Evolutionary conservation across 2,329 filamentous ascomycete species (phyloP), one percentile per base, ranked within the genome.

Genomic region (Monosporascus sp.): DNA sequence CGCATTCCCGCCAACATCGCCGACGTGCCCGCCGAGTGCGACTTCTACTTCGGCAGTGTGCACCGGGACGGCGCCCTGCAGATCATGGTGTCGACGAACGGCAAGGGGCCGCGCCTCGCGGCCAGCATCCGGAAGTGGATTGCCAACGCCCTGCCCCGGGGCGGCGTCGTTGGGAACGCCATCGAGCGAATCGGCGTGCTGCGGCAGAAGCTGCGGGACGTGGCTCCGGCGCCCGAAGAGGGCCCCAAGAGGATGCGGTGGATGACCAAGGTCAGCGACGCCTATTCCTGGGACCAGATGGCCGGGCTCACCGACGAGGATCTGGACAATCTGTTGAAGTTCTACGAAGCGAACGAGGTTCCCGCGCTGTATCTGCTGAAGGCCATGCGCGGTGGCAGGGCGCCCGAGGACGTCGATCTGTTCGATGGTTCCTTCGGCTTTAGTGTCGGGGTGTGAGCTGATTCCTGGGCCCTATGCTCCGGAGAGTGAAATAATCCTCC

Each of bases 21-120:
- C 61, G 94, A 99, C 68, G 94, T 99, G 3, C 94, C 94, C 0
- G 82, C 91, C 1, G 94, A 99, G 71, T 99, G 94, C 72, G 94
- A 99, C 68, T 99, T 99, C 69, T 99, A 97, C 78, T 99, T 99
- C 74, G 94, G 94, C 58, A 94, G 89, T 68, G 87, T 97, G 40
- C 90, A 99, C 73, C 87, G 94, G 49, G 94, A 99, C 69, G 94
- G 94, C 0, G 94, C 94, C 6, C 73, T 99, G 56, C 94, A 99
- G 76, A 87, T 99, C 65, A 99, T 99, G 94, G 93, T 99, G 63
- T 95, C 89, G 74, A 99, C 94, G 37, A 99, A 97, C 69, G 94
- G 94, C 50, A 97, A 96, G 68, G 94, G 94, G 0, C 94, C 94
- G 0, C 86, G 93, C 67, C 75, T 99, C 58, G 94, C 94, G 9